Percentiles rank a stretch among this genome's conserved stretches.
Conservation (phyloP, 208 protist species). For the Trypanosoma avium region DNA sequence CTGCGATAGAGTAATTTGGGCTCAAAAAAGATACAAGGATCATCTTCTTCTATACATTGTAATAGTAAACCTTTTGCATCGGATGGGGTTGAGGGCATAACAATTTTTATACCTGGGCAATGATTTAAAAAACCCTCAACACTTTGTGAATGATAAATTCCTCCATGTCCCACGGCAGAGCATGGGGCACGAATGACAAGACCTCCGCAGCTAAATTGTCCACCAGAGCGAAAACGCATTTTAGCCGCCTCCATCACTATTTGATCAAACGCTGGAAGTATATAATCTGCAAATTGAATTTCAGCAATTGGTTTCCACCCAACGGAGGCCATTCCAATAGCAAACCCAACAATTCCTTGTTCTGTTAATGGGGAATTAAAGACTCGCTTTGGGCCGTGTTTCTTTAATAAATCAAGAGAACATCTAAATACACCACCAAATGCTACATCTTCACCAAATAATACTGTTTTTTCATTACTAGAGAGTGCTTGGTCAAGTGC, state of each 20-base stretch:
- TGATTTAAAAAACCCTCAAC: slow-evolving; percentile 97
- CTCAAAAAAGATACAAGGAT: slow-evolving; percentile 97
- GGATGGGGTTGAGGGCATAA: slow-evolving; percentile 76
- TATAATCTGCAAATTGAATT: slow-evolving; percentile 99
- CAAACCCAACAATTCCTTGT: slow-evolving; percentile 98
- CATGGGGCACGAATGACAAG: slow-evolving; percentile 95
- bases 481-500: slow-evolving; percentile 93
- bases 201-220: slow-evolving; percentile 91
- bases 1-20: slow-evolving; percentile 95
- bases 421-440: slow-evolving; percentile 98
- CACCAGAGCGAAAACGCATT: slow-evolving; percentile 96
- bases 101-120: slow-evolving; percentile 90
- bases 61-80: slow-evolving; percentile 92
- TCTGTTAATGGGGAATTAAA: slow-evolving; percentile 98
- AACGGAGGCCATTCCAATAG: slow-evolving; percentile 93
- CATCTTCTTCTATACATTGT: slow-evolving; percentile 89
- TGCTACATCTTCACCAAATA: slow-evolving; percentile 97
- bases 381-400: slow-evolving; percentile 89
- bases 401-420: slow-evolving; percentile 76
- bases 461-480: slow-evolving; percentile 74
- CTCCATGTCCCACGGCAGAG: slow-evolving; percentile 97
- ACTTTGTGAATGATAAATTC: slow-evolving; percentile 96
- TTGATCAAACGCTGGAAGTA: slow-evolving; percentile 98
- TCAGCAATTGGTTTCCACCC: slow-evolving; percentile 95
- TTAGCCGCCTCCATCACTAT: slow-evolving; percentile 99